Conservation (phyloP, 179 eudicot species). For the Carnegiea gigantea region DNA sequence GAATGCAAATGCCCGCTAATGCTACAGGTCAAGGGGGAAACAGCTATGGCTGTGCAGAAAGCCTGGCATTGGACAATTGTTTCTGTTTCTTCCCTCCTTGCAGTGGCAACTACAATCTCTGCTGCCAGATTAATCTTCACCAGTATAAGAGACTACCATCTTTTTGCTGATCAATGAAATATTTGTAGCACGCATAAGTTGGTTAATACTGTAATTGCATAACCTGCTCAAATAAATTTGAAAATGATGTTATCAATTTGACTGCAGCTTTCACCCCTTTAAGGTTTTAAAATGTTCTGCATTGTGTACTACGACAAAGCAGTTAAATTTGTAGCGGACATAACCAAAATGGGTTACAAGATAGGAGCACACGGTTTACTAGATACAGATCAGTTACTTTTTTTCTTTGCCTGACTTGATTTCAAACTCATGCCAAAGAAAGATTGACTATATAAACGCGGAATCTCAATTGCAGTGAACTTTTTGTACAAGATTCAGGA, state of each 20-base stretch:
- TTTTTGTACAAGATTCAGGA: too few species aligned
- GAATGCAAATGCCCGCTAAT: slow-evolving; percentile 2
- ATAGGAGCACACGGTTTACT: too few species aligned
- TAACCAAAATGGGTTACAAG: too few species aligned
- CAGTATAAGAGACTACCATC: slow-evolving; percentile 31
- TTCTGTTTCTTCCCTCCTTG: slow-evolving; percentile 42
- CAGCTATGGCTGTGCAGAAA: slow-evolving; percentile 32
- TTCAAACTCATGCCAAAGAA: too few species aligned
- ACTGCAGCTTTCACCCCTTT: too few species aligned
- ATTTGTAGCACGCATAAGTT: not conserved
- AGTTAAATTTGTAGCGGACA: too few species aligned
- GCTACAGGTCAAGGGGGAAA: slow-evolving; percentile 51
- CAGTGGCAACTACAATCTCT: slow-evolving; percentile 48
- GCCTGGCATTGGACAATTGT: slow-evolving; percentile 58
- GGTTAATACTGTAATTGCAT: not conserved
- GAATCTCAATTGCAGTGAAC: too few species aligned
- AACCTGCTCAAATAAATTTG: not conserved
- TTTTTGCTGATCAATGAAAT: slow-evolving; percentile 44
- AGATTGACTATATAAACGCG: too few species aligned
- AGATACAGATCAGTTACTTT: too few species aligned
- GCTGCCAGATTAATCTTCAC: slow-evolving; percentile 43
- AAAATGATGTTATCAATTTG: not conserved
- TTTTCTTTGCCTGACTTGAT: too few species aligned
- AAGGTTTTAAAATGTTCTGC: too few species aligned
- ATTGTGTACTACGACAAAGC: too few species aligned